Base-by-base conservation (phyloP, 208 protist species). In the Trypanosomatidae sp. region DNA sequence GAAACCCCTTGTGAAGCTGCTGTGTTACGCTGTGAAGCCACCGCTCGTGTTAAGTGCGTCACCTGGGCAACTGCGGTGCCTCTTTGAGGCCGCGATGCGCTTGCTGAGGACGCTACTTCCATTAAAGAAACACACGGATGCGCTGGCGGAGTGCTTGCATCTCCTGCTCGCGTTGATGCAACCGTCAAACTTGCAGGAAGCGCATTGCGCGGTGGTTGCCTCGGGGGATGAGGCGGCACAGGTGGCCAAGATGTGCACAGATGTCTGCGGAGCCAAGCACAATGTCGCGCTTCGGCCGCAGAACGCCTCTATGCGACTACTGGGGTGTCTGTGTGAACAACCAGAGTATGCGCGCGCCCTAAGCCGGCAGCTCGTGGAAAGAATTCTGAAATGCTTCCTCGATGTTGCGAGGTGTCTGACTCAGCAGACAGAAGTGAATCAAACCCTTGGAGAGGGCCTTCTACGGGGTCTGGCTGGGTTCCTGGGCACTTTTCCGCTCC, bases 381-480 rank as follows among this genome's bases (percentile, higher is more conserved):
- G n/a, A 30, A 62, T 80, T 8, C 44, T 73, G 47, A 13, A 12
- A 6, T 66, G 56, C 33, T 77, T 85, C 68, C 36, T 77, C 60
- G n/a, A 43, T 15, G 74, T 81, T 9, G 78, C 79, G 19, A 50
- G 60, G 12, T 62, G 53, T 15, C 69, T 87, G 9, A 67, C 62
- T 9, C 43, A 69, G 43, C 69, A 67, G 39, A n/a, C 28, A 8
- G 47, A 69, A 47, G 67, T 77, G 36, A 69, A 81, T 59, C 80
- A 84, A 58, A 72, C 72, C 22, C 65, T 90, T 43, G 83, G 70
- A 46, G 83, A 85, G 66, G 88, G 85, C 3, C 71, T 92, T 25
- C 75, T 92, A 0, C 68, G 76, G 7, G 88, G 82, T 9, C 33
- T 90, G 28, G 52, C 67, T 0, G 76, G 82, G 49, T 87, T 85